Evolutionary conservation across 176 grass and related monocot species (phyloP), one percentile per base, ranked within the genome.

Genomic region (Ananas comosus): DNA sequence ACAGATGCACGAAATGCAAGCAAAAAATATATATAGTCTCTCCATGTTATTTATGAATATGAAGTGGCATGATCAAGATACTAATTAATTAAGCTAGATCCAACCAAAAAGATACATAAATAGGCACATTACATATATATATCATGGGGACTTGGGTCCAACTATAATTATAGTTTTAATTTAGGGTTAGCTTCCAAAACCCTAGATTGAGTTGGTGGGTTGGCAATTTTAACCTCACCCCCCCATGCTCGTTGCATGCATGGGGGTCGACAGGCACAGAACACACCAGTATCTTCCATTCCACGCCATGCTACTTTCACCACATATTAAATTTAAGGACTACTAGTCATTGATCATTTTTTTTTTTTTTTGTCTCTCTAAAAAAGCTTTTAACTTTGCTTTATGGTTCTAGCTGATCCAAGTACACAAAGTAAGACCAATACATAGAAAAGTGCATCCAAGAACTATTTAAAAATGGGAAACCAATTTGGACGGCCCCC

Each of bases 261-360:
- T 74, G 72, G 58, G 18, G 59, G 72, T 49, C 63, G 72, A 74
- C 72, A 65, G 48, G 19, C 72, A 10, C 72, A 22, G 25, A 74
- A 33, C 56, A 61, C 57, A 74, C 48, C 52, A 7, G 72, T 74
- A 74, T 65, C 72, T 74, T 74, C 72, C 72, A 74, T 74, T 52
- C 72, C 59, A 74, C 33, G 72, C 72, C 13, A 61, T 61, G 16
- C 4, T 56, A 13, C 16, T 56, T 56, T 56, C 16, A 13, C 21
- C 21, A 61, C 10, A n/a, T 18, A 18, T 61, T 61, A 10, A 61
- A 61, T 18, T 19, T 9, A 7, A 64, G 1, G 25, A 27, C 18
- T 8, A 48, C 12, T 24, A 21, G 49, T 64, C 48, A 47, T 16
- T 19, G 25, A 51, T 64, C 56, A 74, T 27, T 18, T 33, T 33